Evolutionary conservation across 768 basidiomycete species (phyloP).

Genomic region (Tulasnella sp.): DNA sequence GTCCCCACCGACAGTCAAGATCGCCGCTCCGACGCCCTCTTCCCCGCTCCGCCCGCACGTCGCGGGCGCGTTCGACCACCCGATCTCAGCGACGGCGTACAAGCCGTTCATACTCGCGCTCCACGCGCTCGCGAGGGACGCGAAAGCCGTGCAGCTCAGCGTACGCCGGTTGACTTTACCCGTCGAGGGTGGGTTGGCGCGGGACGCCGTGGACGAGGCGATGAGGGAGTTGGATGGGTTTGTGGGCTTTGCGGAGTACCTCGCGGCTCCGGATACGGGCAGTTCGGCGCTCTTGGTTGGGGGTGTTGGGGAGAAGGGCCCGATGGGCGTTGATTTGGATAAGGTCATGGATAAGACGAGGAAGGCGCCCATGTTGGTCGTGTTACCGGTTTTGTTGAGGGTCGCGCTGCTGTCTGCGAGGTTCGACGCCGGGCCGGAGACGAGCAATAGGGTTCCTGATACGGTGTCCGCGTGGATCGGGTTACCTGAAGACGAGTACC

Average conservation of each 20-base stretch:
- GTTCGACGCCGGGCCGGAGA: not conserved
- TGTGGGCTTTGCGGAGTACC: constrained; percentile 42
- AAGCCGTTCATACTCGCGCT: constrained; percentile 40
- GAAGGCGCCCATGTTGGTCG: constrained; percentile 62
- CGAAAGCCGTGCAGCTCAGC: constrained; percentile 49
- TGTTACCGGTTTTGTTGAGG: constrained; percentile 50
- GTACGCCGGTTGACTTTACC: constrained; percentile 53
- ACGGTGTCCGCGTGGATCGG: constrained; percentile 46
- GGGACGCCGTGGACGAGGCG: constrained; percentile 72
- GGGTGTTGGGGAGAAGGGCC: not conserved
- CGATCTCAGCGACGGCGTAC: not conserved
- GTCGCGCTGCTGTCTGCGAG: not conserved
- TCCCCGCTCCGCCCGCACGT: not conserved
- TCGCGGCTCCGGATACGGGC: not conserved
- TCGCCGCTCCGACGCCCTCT: not conserved
- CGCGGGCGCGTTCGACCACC: not conserved
- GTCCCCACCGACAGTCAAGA: constrained; percentile 18
- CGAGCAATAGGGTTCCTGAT: constrained; percentile 23
- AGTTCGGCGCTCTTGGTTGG: constrained; percentile 22
- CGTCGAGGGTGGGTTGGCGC: constrained; percentile 40
- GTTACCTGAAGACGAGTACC: constrained; percentile 50
- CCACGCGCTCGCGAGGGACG: constrained; percentile 46
- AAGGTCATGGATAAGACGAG: constrained; percentile 36
- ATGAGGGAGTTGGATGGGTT: constrained; percentile 52
- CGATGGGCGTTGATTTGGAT: not conserved